Conservation (phyloP, 2,329 filamentous ascomycete genomes). For the Cryoendolithus antarcticus region DNA sequence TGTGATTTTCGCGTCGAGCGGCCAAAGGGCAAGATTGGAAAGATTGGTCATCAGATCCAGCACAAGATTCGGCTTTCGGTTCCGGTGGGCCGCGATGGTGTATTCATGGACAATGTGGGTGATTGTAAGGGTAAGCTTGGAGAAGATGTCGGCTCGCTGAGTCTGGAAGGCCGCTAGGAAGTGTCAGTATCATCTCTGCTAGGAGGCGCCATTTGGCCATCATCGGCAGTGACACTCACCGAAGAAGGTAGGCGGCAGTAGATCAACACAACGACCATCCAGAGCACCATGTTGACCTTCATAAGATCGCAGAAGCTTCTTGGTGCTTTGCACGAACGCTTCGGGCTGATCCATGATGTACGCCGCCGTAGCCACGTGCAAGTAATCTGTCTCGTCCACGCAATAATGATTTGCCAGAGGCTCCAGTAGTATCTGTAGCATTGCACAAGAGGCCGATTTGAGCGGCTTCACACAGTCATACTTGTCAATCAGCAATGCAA, state of each 20-base stretch:
- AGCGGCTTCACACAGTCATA: conserved; percentile 7
- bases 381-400: neutral
- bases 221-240: neutral
- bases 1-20: too few relatives aligned
- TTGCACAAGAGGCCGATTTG: neutral
- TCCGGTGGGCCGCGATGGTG: neutral
- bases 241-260: conserved; percentile 2
- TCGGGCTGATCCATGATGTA: conserved; percentile 7
- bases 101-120: conserved; percentile 2
- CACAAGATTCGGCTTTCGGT: neutral
- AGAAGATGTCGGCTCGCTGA: conserved; percentile 1
- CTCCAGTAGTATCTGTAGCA: neutral
- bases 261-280: neutral
- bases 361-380: conserved; percentile 3
- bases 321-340: conserved; percentile 6
- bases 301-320: conserved; percentile 3
- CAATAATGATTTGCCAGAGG: neutral
- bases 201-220: too few relatives aligned
- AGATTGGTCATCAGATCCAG: neutral
- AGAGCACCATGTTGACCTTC: neutral
- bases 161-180: neutral
- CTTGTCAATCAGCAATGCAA: conserved; percentile 9
- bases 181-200: too few relatives aligned
- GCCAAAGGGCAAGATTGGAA: too few relatives aligned
- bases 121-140: conserved; percentile 1